Evolutionary conservation across 2,329 filamentous ascomycete species (phyloP).

Genomic region (Fusarium zealandicum): DNA sequence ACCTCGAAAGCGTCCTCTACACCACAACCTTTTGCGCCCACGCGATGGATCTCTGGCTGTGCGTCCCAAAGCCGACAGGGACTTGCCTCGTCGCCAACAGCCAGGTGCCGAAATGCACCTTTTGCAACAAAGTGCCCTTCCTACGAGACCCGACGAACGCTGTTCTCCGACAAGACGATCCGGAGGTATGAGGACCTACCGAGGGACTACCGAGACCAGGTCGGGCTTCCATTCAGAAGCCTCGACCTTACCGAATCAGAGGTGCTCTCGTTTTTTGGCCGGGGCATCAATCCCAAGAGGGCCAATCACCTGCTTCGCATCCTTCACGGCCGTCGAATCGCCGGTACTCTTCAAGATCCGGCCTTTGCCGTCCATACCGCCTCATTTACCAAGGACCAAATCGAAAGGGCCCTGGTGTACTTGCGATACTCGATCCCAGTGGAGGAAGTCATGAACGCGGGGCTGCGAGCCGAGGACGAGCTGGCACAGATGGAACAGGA

Average conservation of each 20-base stretch:
- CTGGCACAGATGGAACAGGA: conserved; percentile 59
- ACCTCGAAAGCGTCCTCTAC: conserved; percentile 28
- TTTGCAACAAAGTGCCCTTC: conserved; percentile 24
- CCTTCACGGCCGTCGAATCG: conserved; percentile 68
- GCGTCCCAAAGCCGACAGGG: conserved; percentile 12
- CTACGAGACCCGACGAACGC: conserved; percentile 41
- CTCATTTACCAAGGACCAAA: conserved; percentile 51
- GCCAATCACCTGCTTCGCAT: conserved; percentile 65
- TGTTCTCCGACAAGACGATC: conserved; percentile 51
- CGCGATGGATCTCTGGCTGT: conserved; percentile 36
- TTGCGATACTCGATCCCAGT: conserved; percentile 62
- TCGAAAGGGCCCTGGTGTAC: conserved; percentile 59
- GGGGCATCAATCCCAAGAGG: conserved; percentile 50
- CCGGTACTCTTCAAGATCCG: conserved; percentile 69
- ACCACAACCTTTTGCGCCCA: conserved; percentile 31
- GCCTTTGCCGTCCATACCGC: conserved; percentile 57
- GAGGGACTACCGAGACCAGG: conserved; percentile 60
- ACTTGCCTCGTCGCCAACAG: conserved; percentile 6
- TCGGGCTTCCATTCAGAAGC: conserved; percentile 61
- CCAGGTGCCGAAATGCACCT: conserved; percentile 14
- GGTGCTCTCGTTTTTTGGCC: conserved; percentile 58
- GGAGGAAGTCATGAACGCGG: conserved; percentile 67
- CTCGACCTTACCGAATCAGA: conserved; percentile 59
- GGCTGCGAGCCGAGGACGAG: conserved; percentile 69
- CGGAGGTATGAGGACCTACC: conserved; percentile 67